Base-by-base conservation (phyloP, 2,329 filamentous ascomycete genomes). In the Fusarium domesticum region DNA sequence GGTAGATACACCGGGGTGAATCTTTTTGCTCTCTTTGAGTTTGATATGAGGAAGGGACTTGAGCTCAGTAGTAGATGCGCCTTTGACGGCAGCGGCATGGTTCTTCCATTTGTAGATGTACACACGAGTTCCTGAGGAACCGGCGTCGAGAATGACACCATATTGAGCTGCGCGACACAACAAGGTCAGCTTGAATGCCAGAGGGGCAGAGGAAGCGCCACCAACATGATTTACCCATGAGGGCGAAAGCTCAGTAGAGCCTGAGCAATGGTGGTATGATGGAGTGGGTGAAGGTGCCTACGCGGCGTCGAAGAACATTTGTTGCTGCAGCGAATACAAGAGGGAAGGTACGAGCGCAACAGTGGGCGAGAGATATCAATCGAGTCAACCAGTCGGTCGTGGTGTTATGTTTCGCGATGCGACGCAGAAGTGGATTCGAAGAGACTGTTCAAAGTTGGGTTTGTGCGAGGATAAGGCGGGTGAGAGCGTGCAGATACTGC, bases 31-130 rank as follows among this genome's bases (percentile, higher is more conserved):
- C 68, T 89, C 86, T 60, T 93, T 85, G 5, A 91, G 91, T 63
- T 87, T 82, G 54, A 98, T 74, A 58, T 84, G 81, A 3, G 93
- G 93, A 19, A 98, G 72, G 38, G 77, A 81, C 46, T 81, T 78
- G 37, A 91, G 48, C 42, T 69, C 58, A 4, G 57, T 44, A 14
- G 53, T 40, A 11, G 63, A 61, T 18, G 64, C 56, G 43, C 83
- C 82, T 75, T 59, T 81, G 73, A 53, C 41, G 32, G 87, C 85
- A 56, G 77, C 77, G 31, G 80, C 74, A 53, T 84, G 83, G 62
- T 95, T 86, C 62, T 91, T 81, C 93, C 93, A 98, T 69, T 84
- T 82, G 71, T 98, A 98, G 45, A 98, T 82, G 68, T 98, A 89
- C 52, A 96, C 78, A 65, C 93, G 87, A 61, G 92, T 97, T 65